phyloP scores from a whole-genome alignment of 1,284 basidiomycete species.

The Pterulicium gracile region DNA sequence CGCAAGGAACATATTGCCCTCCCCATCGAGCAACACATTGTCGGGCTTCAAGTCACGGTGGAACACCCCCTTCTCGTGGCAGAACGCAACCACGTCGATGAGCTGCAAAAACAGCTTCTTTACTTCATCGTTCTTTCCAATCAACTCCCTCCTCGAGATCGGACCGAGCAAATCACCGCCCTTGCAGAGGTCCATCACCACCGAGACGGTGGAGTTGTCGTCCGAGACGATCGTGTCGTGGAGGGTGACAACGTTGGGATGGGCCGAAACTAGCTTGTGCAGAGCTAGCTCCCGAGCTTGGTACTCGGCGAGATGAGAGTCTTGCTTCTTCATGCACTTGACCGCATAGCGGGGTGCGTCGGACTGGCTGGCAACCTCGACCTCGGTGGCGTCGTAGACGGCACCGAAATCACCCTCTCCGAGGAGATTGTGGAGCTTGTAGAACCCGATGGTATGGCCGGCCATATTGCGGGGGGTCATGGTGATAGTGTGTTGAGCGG shows the following conservation, averaged over 20 bases:
- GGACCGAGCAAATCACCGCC: neutral
- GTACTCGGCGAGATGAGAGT: neutral
- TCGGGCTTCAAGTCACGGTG: slow-evolving; percentile 68
- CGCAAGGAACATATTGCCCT: slow-evolving; percentile 40
- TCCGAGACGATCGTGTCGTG: slow-evolving; percentile 46
- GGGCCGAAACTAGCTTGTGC: slow-evolving; percentile 45
- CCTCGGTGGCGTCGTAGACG: slow-evolving; percentile 8
- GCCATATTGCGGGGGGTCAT: neutral
- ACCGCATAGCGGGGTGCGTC: neutral
- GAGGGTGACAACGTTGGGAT: slow-evolving; percentile 51
- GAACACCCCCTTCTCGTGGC: slow-evolving; percentile 43
- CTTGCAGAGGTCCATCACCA: neutral
- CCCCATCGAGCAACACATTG: slow-evolving; percentile 46
- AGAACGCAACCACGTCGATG: slow-evolving; percentile 47
- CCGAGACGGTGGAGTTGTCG: slow-evolving; percentile 19
- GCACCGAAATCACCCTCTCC: neutral
- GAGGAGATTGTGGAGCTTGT: neutral
- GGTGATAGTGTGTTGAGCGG: too few relatives aligned
- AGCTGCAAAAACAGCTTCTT: slow-evolving; percentile 42
- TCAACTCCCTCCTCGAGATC: slow-evolving; percentile 16
- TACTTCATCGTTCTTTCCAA: slow-evolving; percentile 23
- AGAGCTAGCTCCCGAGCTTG: slow-evolving; percentile 24
- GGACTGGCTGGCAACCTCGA: neutral
- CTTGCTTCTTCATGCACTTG: neutral
- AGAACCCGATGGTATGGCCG: neutral